Percentiles rank a stretch among this genome's conserved stretches.
Conservation (phyloP, 805 yeast genomes). For the Sugiyamaella floridensis region DNA sequence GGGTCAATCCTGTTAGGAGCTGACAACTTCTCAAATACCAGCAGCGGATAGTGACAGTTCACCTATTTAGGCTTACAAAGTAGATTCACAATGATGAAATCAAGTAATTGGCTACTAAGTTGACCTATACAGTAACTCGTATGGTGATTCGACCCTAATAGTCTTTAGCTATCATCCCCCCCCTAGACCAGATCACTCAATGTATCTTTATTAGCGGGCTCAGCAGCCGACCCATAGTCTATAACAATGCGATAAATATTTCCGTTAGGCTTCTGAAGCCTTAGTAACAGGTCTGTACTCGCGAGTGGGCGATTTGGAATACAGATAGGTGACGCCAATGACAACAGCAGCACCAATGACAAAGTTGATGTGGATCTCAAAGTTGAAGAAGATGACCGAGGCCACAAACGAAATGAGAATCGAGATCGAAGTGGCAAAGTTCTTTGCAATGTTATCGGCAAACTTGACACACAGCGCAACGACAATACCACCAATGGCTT, state of each 20-base stretch:
- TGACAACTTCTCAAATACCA: no score
- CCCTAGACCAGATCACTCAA: no score
- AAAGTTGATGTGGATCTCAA: constrained; percentile 31
- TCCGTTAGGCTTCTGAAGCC: neutral
- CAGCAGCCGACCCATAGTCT: neutral
- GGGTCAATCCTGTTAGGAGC: no score
- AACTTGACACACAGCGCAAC: constrained; percentile 38
- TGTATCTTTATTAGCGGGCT: no score
- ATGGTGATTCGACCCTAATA: no score
- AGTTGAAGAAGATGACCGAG: constrained; percentile 32
- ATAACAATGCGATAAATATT: neutral
- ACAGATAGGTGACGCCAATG: constrained; percentile 33
- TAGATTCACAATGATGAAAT: no score
- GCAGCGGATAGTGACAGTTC: no score
- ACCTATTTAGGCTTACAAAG: no score
- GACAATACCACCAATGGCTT: constrained; percentile 37
- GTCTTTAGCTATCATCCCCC: no score
- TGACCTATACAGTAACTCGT: no score
- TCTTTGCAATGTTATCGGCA: constrained; percentile 39
- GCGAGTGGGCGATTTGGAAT: constrained; percentile 16
- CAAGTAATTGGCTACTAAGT: no score
- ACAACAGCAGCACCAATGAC: constrained; percentile 32
- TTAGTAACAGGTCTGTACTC: neutral
- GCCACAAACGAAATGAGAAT: constrained; percentile 35
- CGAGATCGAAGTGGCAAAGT: constrained; percentile 37